Evolutionary conservation across 2,329 filamentous ascomycete genomes (phyloP).

Genomic region (Botrytis deweyae): DNA sequence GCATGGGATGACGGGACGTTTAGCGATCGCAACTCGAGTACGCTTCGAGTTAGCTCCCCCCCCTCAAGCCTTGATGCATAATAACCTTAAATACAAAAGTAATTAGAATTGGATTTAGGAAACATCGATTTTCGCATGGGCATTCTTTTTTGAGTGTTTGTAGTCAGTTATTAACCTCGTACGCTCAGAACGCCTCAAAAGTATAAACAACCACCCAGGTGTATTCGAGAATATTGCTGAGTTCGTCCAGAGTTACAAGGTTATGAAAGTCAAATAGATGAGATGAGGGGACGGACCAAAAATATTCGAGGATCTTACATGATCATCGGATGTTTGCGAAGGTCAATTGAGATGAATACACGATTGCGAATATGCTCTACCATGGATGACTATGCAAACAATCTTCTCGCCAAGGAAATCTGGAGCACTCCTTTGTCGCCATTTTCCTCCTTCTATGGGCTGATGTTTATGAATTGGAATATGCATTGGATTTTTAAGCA

Average conservation of each 20-base stretch:
- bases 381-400: background rate
- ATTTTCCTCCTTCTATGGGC: background rate
- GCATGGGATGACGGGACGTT: background rate
- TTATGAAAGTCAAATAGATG: background rate
- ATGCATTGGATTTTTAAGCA: background rate
- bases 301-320: background rate
- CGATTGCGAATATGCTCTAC: background rate
- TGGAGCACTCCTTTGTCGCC: background rate
- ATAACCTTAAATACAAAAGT: background rate
- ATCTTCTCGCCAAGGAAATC: background rate
- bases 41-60: background rate
- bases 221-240: background rate
- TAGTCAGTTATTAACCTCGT: background rate
- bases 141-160: background rate
- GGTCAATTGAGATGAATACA: background rate
- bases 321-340: background rate
- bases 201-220: background rate
- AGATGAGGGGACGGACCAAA: background rate
- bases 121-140: background rate
- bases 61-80: background rate
- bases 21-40: background rate
- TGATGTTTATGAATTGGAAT: background rate
- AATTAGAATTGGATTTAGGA: background rate
- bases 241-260: background rate
- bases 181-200: background rate